A percentile compares a stretch with the other conserved stretches of the same genome.
phyloP scores from a whole-genome alignment of 345 rosid species.

The Orychophragmus violaceus region DNA sequence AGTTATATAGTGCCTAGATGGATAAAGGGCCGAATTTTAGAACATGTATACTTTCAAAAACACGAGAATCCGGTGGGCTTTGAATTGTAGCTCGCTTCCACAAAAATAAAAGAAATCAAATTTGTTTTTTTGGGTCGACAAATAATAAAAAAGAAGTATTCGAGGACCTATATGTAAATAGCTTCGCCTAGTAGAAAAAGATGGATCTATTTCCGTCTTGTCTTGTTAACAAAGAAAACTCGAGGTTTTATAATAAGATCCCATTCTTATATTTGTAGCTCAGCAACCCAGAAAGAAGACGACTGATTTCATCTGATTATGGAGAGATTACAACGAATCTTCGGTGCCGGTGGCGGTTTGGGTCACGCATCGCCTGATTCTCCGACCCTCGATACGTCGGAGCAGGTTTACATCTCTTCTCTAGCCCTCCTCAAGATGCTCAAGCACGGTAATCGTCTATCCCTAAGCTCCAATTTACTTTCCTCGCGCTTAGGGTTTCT shows the following conservation, averaged over 20 bases:
- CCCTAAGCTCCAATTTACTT: background rate
- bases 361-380: background rate
- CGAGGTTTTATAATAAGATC: slow-evolving; percentile 19
- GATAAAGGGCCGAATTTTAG: no score
- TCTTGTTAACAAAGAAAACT: slow-evolving; percentile 30
- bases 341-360: background rate
- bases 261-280: background rate
- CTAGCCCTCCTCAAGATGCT: background rate
- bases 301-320: background rate
- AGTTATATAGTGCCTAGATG: no score
- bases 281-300: background rate
- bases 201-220: slow-evolving; percentile 22
- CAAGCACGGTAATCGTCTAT: background rate
- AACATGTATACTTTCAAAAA: no score
- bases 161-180: slow-evolving; percentile 15
- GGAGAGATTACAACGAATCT: background rate
- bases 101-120: no score
- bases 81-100: no score
- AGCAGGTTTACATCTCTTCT: background rate
- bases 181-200: background rate
- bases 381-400: background rate
- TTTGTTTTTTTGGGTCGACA: background rate
- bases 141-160: background rate
- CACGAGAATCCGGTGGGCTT: no score
- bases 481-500: background rate